Evolutionary conservation across 108 stramenopile genomes (phyloP).

Genomic region (Fistulifera solaris): DNA sequence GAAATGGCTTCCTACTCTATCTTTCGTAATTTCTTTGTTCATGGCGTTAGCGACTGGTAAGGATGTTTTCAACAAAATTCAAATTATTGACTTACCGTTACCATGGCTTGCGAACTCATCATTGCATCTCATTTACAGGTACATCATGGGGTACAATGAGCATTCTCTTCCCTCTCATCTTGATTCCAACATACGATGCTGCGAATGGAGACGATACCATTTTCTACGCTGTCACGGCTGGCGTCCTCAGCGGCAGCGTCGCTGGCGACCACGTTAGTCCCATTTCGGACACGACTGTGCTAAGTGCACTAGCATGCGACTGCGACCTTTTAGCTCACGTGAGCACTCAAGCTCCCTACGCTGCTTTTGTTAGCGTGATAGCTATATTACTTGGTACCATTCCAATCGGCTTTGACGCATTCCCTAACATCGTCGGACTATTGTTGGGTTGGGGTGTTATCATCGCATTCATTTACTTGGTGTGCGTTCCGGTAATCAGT

Average conservation of each 20-base stretch:
- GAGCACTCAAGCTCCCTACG: conserved; percentile 67
- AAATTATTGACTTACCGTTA: not conserved
- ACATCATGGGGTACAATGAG: conserved; percentile 72
- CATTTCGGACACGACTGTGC: conserved; percentile 69
- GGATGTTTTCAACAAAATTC: no score
- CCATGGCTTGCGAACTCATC: not conserved
- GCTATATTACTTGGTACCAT: conserved; percentile 18
- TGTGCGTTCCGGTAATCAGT: conserved; percentile 21
- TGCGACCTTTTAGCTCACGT: conserved; percentile 51
- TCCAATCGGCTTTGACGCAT: conserved; percentile 26
- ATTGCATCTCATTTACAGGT: conserved; percentile 15
- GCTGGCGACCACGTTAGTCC: conserved; percentile 69
- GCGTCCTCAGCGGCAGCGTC: conserved; percentile 49
- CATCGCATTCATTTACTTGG: conserved; percentile 17
- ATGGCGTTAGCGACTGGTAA: conserved; percentile 44
- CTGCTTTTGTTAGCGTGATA: conserved; percentile 24
- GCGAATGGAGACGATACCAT: conserved; percentile 33
- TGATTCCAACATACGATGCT: conserved; percentile 43
- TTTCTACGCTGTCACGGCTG: conserved; percentile 43
- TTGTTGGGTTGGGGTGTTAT: conserved; percentile 16
- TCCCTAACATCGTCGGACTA: conserved; percentile 26
- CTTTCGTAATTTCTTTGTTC: conserved; percentile 46
- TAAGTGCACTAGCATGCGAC: conserved; percentile 43
- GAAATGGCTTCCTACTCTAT: conserved; percentile 39
- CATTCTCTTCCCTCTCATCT: conserved; percentile 60